Conservation (phyloP, 164 flowering plant species). For the Vitis riparia region DNA sequence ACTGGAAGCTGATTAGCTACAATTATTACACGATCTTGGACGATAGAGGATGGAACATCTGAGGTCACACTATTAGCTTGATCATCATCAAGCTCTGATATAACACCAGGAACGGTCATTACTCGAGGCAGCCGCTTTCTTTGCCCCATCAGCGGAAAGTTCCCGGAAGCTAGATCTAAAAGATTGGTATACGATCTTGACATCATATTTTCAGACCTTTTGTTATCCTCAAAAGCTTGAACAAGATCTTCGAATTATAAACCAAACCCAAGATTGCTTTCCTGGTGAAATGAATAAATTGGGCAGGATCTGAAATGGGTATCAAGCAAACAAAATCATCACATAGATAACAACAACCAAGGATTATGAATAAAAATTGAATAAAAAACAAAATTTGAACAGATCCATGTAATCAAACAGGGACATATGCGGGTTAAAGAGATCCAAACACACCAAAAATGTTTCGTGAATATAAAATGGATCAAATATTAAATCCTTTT, state of each 20-base stretch:
- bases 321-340: slow-evolving; percentile 6
- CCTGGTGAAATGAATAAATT: slow-evolving; percentile 2
- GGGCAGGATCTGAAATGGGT: slow-evolving; percentile 9
- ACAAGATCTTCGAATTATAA: slow-evolving; percentile 13
- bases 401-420: slow-evolving; percentile 8
- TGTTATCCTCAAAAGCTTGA: not conserved
- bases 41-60: slow-evolving; percentile 59
- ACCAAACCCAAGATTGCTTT: slow-evolving; percentile 12
- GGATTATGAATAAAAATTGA: too few relatives aligned
- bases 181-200: slow-evolving; percentile 82
- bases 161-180: slow-evolving; percentile 76
- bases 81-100: slow-evolving; percentile 77
- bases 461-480: not conserved
- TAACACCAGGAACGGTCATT: slow-evolving; percentile 68
- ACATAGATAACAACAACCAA: slow-evolving; percentile 3
- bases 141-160: slow-evolving; percentile 51
- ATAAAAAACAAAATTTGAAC: not conserved
- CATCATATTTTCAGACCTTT: slow-evolving; percentile 43
- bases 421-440: not conserved
- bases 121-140: slow-evolving; percentile 54
- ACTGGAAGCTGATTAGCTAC: slow-evolving; percentile 79
- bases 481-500: not conserved
- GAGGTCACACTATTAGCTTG: slow-evolving; percentile 70
- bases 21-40: slow-evolving; percentile 65
- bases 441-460: slow-evolving; percentile 11